A percentile compares a stretch with the other conserved stretches of the same genome.
These are phyloP conservation scores for Starmerella potacharoeniae DNA, from an alignment of 805 yeast species.

Conservation along the genomic window DNA sequence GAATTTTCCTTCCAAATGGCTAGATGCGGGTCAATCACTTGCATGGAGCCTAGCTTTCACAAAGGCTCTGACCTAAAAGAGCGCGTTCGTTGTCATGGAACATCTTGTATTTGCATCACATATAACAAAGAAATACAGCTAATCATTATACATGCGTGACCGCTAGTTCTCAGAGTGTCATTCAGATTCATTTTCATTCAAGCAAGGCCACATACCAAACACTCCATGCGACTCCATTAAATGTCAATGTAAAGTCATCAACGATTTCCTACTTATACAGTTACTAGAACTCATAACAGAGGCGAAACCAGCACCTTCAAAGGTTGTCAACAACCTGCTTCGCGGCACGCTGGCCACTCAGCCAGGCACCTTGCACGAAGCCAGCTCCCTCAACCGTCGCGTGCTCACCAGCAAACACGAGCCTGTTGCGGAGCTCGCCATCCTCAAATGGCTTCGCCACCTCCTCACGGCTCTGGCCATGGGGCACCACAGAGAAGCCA, in stretches of 20 bases:
- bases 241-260: too few species aligned
- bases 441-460: constrained; percentile 47
- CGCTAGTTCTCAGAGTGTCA: too few species aligned
- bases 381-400: constrained; percentile 77
- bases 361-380: constrained; percentile 82
- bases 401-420: constrained; percentile 84
- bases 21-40: constrained; percentile 71
- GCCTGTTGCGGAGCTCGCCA: constrained; percentile 35
- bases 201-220: too few species aligned
- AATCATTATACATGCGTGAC: too few species aligned
- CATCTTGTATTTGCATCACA: background rate
- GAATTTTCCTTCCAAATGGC: constrained; percentile 39
- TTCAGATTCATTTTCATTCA: too few species aligned
- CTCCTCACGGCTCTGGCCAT: constrained; percentile 60
- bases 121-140: too few species aligned
- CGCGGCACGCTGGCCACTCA: constrained; percentile 54
- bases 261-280: background rate
- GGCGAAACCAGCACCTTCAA: background rate
- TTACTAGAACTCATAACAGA: too few species aligned
- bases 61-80: constrained; percentile 26
- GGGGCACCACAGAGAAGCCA: constrained; percentile 56
- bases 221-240: too few species aligned
- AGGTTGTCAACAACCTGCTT: constrained; percentile 23
- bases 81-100: too few species aligned
- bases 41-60: constrained; percentile 75